phyloP scores from a whole-genome alignment of 352 stramenopile genomes.

The Phytophthora melonis region DNA sequence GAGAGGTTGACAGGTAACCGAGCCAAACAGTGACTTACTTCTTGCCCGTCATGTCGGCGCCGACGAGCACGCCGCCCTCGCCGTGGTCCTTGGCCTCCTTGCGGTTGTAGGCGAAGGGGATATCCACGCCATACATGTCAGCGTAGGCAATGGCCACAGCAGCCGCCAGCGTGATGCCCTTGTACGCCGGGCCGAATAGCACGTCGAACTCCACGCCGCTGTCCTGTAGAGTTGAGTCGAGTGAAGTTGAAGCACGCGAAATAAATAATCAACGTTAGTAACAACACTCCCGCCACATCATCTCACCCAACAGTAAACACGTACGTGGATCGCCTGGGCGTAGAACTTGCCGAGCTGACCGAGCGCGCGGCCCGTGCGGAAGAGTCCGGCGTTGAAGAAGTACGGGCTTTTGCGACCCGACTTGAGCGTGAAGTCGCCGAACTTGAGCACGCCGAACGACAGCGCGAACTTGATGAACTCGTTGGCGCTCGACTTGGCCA shows the following conservation, averaged over 20 bases:
- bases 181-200: constrained; percentile 99
- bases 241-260: constrained; percentile 19
- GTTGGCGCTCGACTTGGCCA: constrained; percentile 67
- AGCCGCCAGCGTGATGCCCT: constrained; percentile 98
- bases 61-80: constrained; percentile 97
- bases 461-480: constrained; percentile 98
- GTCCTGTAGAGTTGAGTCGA: constrained; percentile 52
- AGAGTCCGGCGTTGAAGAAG: constrained; percentile 99
- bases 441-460: constrained; percentile 96
- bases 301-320: constrained; percentile 4
- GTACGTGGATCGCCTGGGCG: constrained; percentile 92
- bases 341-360: constrained; percentile 95
- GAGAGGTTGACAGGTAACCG: neutral
- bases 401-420: constrained; percentile 98
- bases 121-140: constrained; percentile 91
- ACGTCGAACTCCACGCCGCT: constrained; percentile 97
- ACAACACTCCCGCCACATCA: neutral
- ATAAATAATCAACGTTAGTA: constrained; percentile 17
- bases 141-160: constrained; percentile 95
- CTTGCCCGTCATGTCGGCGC: constrained; percentile 95
- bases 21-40: constrained; percentile 51
- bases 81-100: constrained; percentile 99
- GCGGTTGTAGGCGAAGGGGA: constrained; percentile 98
- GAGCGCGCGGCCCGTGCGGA: constrained; percentile 94
- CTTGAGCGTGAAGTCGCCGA: constrained; percentile 98